Conservation (phyloP, 495 filamentous ascomycete species). For the Parathielavia hyrcaniae region DNA sequence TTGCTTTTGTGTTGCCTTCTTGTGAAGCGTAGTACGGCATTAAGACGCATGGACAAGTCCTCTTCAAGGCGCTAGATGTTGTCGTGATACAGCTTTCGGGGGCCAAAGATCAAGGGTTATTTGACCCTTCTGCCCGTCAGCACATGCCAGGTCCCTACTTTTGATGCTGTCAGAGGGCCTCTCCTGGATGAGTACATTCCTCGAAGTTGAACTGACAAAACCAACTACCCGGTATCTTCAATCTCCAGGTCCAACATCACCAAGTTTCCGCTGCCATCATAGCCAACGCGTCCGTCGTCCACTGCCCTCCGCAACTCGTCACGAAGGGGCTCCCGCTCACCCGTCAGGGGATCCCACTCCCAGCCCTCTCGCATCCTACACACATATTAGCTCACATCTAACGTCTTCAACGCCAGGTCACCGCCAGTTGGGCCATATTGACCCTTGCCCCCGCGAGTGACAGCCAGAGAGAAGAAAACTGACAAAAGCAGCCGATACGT, state of each 20-base stretch:
- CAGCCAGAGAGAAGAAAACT: not conserved
- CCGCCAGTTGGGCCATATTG: not conserved
- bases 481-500: constrained; percentile 25
- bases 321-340: constrained; percentile 51
- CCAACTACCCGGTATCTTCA: not conserved
- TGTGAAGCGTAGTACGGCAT: no score
- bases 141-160: no score
- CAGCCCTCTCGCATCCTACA: constrained; percentile 60
- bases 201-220: not conserved
- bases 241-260: constrained; percentile 28
- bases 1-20: no score
- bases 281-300: constrained; percentile 52
- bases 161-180: no score
- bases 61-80: no score
- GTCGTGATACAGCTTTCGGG: no score
- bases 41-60: no score
- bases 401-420: not conserved
- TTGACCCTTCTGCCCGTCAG: no score
- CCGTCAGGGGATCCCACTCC: constrained; percentile 70
- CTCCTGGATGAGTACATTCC: not conserved
- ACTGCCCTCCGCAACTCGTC: constrained; percentile 55
- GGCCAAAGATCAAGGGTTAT: no score
- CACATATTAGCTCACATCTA: not conserved
- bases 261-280: constrained; percentile 52
- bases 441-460: not conserved